phyloP scores from a whole-genome alignment of 2,329 filamentous ascomycete genomes.

The Shiraia sp. region DNA sequence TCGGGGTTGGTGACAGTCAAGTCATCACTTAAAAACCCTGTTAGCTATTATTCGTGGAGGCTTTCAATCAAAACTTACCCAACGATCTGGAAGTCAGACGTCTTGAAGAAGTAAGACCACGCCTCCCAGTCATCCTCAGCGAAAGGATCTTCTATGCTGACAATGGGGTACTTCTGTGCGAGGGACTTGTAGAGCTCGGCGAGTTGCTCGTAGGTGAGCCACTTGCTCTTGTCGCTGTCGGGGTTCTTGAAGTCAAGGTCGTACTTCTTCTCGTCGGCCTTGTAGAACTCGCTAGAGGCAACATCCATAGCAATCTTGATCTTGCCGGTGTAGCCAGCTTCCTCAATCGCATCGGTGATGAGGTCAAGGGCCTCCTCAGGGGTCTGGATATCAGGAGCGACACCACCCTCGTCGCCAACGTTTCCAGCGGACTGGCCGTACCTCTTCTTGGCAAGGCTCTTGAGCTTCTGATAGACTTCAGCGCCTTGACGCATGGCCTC shows the following conservation, averaged over 20 bases:
- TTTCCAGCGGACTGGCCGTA: constrained; percentile 99
- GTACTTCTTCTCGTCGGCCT: constrained; percentile 94
- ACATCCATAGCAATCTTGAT: constrained; percentile 99
- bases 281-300: constrained; percentile 99
- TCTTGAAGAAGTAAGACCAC: constrained; percentile 99
- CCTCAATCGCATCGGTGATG: constrained; percentile 90
- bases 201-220: constrained; percentile 98
- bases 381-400: constrained; percentile 97
- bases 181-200: constrained; percentile 88
- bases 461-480: constrained; percentile 98
- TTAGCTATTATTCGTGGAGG: background rate
- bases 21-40: constrained; percentile 66
- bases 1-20: constrained; percentile 98
- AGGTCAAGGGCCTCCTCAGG: constrained; percentile 95
- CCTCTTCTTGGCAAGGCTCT: constrained; percentile 97
- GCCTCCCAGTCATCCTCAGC: constrained; percentile 99
- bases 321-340: constrained; percentile 93
- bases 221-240: constrained; percentile 92
- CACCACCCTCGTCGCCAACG: constrained; percentile 99
- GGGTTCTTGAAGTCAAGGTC: constrained; percentile 99
- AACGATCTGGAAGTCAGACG: constrained; percentile 96
- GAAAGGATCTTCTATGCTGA: constrained; percentile 98
- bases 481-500: constrained; percentile 96
- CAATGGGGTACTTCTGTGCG: constrained; percentile 94
- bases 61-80: constrained; percentile 41